A percentile compares a stretch with the other conserved stretches of the same genome.
Evolutionary conservation across 306 rosid genomes (phyloP).

Genomic region (Vachellia pachyceras): DNA sequence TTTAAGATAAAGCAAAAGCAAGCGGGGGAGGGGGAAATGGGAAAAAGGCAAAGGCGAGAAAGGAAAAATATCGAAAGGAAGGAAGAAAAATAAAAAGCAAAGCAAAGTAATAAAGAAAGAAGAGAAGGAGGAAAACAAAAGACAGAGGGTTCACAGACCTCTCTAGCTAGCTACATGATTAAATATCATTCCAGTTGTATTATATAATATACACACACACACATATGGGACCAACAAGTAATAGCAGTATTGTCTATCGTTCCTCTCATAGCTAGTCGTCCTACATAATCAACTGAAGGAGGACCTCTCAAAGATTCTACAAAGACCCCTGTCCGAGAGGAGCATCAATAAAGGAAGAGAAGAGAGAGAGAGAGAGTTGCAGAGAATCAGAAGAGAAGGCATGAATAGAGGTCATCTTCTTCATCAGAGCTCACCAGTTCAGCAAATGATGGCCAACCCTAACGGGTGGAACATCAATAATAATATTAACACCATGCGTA

Average conservation of each 20-base stretch:
- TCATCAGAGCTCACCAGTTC: constrained; percentile 91
- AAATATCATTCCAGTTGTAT: constrained; percentile 56
- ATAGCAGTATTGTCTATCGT: constrained; percentile 11
- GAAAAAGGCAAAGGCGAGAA: constrained; percentile 49
- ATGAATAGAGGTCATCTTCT: constrained; percentile 80
- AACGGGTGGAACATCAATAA: constrained; percentile 85
- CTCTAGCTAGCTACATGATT: constrained; percentile 67
- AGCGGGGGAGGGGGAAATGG: constrained; percentile 48
- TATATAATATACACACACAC: constrained; percentile 22
- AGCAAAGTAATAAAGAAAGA: constrained; percentile 57
- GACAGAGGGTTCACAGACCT: constrained; percentile 61
- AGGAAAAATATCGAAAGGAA: constrained; percentile 48
- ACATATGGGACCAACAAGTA: constrained; percentile 37
- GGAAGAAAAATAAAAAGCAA: constrained; percentile 43
- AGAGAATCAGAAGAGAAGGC: constrained; percentile 26
- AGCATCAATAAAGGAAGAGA: constrained; percentile 35
- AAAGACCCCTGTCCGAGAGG: constrained; percentile 48
- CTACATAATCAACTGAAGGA: constrained; percentile 60
- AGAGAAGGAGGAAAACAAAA: constrained; percentile 43
- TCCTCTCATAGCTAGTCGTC: constrained; percentile 33
- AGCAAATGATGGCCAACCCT: constrained; percentile 95
- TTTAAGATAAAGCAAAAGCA: constrained; percentile 88
- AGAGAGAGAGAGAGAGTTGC: constrained; percentile 4
- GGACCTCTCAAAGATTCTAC: constrained; percentile 68
- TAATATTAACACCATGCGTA: constrained; percentile 56